phyloP scores from a whole-genome alignment of 2,329 filamentous ascomycete species.

The Fusarium pseudoanthophilum region DNA sequence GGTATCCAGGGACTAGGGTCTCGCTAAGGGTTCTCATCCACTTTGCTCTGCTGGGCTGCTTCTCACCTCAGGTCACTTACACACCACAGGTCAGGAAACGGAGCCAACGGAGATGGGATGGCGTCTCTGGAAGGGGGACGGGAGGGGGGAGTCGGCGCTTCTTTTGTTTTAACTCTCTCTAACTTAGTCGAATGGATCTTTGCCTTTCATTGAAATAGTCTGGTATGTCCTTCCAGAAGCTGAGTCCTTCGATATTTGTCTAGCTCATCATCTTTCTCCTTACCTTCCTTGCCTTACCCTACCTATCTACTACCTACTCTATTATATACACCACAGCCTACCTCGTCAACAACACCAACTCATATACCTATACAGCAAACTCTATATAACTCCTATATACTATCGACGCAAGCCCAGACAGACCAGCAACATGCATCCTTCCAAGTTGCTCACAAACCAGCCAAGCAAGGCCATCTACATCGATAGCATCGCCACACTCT shows the following conservation, averaged over 20 bases:
- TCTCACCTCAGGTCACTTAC: constrained; percentile 22
- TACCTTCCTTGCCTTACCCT: neutral
- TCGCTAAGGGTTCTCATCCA: constrained; percentile 12
- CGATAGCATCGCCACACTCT: constrained; percentile 46
- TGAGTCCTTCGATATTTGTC: constrained; percentile 13
- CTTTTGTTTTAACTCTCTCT: constrained; percentile 21
- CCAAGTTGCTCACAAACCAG: constrained; percentile 39
- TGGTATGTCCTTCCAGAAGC: constrained; percentile 33
- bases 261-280: constrained; percentile 1
- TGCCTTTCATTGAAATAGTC: constrained; percentile 16
- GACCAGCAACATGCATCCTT: constrained; percentile 34
- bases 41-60: neutral
- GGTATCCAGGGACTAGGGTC: constrained; percentile 11
- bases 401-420: constrained; percentile 1
- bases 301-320: neutral
- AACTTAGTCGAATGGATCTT: constrained; percentile 19
- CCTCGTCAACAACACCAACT: constrained; percentile 8
- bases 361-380: neutral
- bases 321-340: neutral
- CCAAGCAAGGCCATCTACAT: constrained; percentile 39
- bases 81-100: constrained; percentile 25
- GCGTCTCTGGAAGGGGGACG: constrained; percentile 9
- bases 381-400: neutral
- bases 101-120: constrained; percentile 36
- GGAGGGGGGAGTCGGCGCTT: constrained; percentile 26